A percentile compares a stretch with the other conserved stretches of the same genome.
phyloP scores from a whole-genome alignment of 768 basidiomycete genomes.

The Termitomyces sp. region DNA sequence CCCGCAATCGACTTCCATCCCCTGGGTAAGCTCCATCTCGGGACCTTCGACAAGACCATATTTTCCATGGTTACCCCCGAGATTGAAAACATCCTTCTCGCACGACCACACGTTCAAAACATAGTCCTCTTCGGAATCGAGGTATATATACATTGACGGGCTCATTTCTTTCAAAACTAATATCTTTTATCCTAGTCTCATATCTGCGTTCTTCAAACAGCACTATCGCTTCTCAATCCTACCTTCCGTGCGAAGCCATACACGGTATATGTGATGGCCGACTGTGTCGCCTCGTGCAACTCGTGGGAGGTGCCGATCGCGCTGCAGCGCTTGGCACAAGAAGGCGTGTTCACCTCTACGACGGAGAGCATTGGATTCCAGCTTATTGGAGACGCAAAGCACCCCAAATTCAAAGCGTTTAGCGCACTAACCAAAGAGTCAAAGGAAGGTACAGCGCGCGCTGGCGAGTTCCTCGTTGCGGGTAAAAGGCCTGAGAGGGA shows the following conservation, averaged over 20 bases:
- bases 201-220: conserved; percentile 76
- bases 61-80: conserved; percentile 86
- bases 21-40: conserved; percentile 55
- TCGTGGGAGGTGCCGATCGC: conserved; percentile 18
- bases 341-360: conserved; percentile 16
- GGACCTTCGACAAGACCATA: conserved; percentile 67
- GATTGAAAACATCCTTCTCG: conserved; percentile 46
- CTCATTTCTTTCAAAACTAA: neutral
- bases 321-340: conserved; percentile 16
- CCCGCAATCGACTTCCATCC: conserved; percentile 54
- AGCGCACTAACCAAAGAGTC: conserved; percentile 17
- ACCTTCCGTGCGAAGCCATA: conserved; percentile 15
- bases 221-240: conserved; percentile 26
- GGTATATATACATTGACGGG: conserved; percentile 32
- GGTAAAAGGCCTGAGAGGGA: neutral
- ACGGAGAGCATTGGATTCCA: conserved; percentile 20
- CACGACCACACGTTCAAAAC: conserved; percentile 45
- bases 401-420: conserved; percentile 18
- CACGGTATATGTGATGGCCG: conserved; percentile 18
- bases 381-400: conserved; percentile 15
- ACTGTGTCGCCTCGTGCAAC: conserved; percentile 18
- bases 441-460: conserved; percentile 15
- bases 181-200: conserved; percentile 20
- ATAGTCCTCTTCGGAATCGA: conserved; percentile 88
- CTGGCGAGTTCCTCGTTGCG: conserved; percentile 15